Conservation (phyloP, 768 basidiomycete species). For the Auriculariales sp. region DNA sequence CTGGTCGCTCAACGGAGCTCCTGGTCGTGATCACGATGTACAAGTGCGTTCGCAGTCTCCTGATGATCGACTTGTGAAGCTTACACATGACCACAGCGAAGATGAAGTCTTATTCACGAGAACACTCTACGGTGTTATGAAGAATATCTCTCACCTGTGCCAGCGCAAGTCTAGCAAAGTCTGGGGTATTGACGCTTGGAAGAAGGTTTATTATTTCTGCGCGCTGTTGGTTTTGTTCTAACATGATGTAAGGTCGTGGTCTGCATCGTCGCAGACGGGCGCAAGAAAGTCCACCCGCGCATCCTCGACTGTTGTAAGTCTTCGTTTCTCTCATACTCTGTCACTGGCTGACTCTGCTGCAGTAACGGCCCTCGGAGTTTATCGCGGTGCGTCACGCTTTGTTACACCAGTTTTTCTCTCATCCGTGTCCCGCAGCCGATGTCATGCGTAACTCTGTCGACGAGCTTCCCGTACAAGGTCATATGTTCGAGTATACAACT, state of each 20-base stretch:
- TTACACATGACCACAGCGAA: constrained; percentile 37
- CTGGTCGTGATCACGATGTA: constrained; percentile 96
- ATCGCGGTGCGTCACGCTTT: not conserved
- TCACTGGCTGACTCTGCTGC: not conserved
- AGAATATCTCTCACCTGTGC: constrained; percentile 39
- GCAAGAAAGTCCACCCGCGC: constrained; percentile 56
- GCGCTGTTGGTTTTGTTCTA: not conserved
- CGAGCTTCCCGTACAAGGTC: constrained; percentile 55
- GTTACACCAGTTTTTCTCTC: too few species aligned
- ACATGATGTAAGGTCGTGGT: constrained; percentile 57
- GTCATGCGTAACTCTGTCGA: constrained; percentile 51
- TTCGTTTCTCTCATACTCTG: constrained; percentile 14
- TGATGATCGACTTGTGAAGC: not conserved
- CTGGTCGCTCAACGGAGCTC: constrained; percentile 68
- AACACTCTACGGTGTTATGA: constrained; percentile 91
- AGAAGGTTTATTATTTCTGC: constrained; percentile 43
- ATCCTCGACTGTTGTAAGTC: constrained; percentile 50
- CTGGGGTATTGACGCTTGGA: constrained; percentile 95
- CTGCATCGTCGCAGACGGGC: constrained; percentile 82
- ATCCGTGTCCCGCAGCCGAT: not conserved
- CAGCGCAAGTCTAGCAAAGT: constrained; percentile 82
- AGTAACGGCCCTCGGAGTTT: not conserved
- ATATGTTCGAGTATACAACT: constrained; percentile 78
- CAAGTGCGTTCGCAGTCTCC: constrained; percentile 49
- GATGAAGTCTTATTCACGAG: constrained; percentile 84